phyloP scores from a whole-genome alignment of 202 grass and related monocot genomes.

The Cymbopogon flexuosus region DNA sequence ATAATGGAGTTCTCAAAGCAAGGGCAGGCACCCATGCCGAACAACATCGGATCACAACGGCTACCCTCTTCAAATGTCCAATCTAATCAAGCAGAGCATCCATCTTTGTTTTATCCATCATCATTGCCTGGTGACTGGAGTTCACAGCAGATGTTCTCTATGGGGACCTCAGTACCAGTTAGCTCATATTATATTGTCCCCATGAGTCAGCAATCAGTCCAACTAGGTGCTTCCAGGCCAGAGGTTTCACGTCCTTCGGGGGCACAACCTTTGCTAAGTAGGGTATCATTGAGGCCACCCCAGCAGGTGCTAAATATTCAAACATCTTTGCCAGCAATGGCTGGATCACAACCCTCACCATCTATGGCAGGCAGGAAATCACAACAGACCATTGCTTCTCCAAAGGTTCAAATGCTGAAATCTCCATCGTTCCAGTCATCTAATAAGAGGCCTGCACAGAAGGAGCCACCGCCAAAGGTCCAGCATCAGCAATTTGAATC shows the following conservation, averaged over 20 bases:
- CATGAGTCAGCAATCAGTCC: slow-evolving; percentile 56
- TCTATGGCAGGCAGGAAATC: slow-evolving; percentile 42
- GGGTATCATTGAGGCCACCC: slow-evolving; percentile 47
- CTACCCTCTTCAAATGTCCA: slow-evolving; percentile 54
- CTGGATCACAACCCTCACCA: slow-evolving; percentile 42
- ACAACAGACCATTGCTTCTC: slow-evolving; percentile 40
- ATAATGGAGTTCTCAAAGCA: slow-evolving; percentile 72
- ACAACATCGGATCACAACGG: slow-evolving; percentile 50
- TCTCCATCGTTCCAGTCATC: slow-evolving; percentile 35
- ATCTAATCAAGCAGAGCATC: slow-evolving; percentile 43
- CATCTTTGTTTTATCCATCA: slow-evolving; percentile 41
- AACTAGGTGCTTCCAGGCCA: slow-evolving; percentile 37
- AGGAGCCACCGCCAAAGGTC: slow-evolving; percentile 42
- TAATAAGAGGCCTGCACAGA: slow-evolving; percentile 60
- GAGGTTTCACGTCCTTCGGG: slow-evolving; percentile 27
- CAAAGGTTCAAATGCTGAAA: slow-evolving; percentile 65
- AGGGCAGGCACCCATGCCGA: slow-evolving; percentile 48
- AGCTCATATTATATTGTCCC: slow-evolving; percentile 67
- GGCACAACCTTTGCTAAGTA: slow-evolving; percentile 38
- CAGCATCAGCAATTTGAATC: slow-evolving; percentile 63
- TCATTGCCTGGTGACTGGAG: slow-evolving; percentile 55
- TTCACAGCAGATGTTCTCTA: slow-evolving; percentile 45
- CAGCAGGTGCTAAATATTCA: slow-evolving; percentile 61
- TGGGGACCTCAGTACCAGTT: slow-evolving; percentile 39
- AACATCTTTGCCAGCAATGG: slow-evolving; percentile 41